Percentiles rank a stretch among this genome's conserved stretches.
Evolutionary conservation across 2,329 filamentous ascomycete genomes (phyloP).

Genomic region (Lasiodiplodia citricola): DNA sequence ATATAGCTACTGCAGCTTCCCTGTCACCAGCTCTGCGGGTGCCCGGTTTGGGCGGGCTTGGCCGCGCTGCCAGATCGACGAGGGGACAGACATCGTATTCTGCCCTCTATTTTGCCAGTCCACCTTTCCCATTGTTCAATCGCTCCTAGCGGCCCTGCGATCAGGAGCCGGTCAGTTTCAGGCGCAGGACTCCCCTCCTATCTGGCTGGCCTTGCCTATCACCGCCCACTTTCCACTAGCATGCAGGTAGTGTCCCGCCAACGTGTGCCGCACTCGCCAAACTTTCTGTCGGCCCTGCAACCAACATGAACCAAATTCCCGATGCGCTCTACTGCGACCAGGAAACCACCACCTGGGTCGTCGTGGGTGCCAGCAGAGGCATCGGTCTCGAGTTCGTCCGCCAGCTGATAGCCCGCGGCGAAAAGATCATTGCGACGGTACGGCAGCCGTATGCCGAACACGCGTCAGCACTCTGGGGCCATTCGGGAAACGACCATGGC

Average conservation of each 20-base stretch:
- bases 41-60: conserved; percentile 21
- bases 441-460: conserved; percentile 49
- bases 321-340: conserved; percentile 48
- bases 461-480: conserved; percentile 48
- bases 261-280: conserved; percentile 10
- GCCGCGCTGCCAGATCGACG: conserved; percentile 14
- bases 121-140: background rate
- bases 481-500: conserved; percentile 51
- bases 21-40: conserved; percentile 19
- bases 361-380: conserved; percentile 54
- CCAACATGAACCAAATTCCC: conserved; percentile 50
- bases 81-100: conserved; percentile 21
- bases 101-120: conserved; percentile 10
- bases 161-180: background rate
- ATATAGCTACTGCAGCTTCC: conserved; percentile 19
- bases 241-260: conserved; percentile 24
- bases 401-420: conserved; percentile 53
- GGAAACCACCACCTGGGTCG: conserved; percentile 52
- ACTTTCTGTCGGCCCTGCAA: conserved; percentile 21
- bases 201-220: conserved; percentile 20
- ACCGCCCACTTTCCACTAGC: conserved; percentile 21
- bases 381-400: conserved; percentile 60
- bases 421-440: conserved; percentile 59
- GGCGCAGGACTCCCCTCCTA: background rate
- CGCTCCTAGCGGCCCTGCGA: background rate